Percentiles rank a stretch among this genome's conserved stretches.
Evolutionary conservation across 2,329 filamentous ascomycete species (phyloP).

Genomic region (Clonostachys chloroleuca): DNA sequence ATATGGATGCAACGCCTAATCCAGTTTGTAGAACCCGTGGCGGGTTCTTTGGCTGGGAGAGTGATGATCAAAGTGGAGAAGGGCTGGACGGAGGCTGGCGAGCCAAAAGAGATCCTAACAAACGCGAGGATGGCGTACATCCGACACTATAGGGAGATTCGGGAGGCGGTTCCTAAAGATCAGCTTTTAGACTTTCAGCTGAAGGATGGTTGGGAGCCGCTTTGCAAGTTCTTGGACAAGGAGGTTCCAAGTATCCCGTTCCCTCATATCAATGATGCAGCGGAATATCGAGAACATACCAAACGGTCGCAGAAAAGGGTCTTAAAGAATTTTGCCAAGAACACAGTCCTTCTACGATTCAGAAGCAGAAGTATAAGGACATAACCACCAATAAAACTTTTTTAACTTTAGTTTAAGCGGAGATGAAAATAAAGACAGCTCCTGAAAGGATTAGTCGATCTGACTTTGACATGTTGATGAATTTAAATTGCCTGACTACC

Average conservation of each 20-base stretch:
- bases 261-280: slow-evolving; percentile 15
- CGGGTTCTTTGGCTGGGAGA: slow-evolving; percentile 19
- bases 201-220: slow-evolving; percentile 27
- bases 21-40: slow-evolving; percentile 14
- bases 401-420: too few species aligned
- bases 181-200: slow-evolving; percentile 17
- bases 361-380: too few species aligned
- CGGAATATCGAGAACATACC: not conserved
- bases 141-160: slow-evolving; percentile 18
- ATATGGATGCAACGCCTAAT: too few species aligned
- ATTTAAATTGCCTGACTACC: too few species aligned
- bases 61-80: slow-evolving; percentile 14
- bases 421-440: too few species aligned
- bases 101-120: slow-evolving; percentile 9
- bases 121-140: slow-evolving; percentile 16
- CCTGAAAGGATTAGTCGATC: too few species aligned
- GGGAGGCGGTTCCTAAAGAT: slow-evolving; percentile 14
- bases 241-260: slow-evolving; percentile 20
- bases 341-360: too few species aligned
- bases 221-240: slow-evolving; percentile 27
- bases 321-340: too few species aligned
- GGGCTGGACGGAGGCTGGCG: slow-evolving; percentile 15
- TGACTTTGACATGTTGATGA: too few species aligned
- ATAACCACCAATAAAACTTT: too few species aligned
- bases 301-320: too few species aligned